Base-by-base conservation (phyloP, 208 protist genomes). In the Trypanosoma boissoni region DNA sequence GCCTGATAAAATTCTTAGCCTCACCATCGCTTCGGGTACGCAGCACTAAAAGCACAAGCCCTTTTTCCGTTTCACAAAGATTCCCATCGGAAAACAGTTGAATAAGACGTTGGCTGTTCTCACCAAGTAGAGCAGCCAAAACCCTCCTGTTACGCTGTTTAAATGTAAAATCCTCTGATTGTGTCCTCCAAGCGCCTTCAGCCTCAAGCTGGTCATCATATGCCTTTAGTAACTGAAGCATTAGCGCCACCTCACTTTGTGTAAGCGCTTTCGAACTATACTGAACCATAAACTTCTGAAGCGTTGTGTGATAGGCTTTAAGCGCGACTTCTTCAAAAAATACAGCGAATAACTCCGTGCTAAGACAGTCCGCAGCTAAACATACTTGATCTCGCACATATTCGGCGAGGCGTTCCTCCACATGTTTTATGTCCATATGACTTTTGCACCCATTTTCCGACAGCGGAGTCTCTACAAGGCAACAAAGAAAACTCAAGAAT, bases 261-360 rank as follows among this genome's bases (percentile, higher is more conserved):
- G 54, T 20, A 32, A 60, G 9, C 36, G 20, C 41, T 23, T 16
- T 2, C 26, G n/a, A 29, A 45, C 34, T 28, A 3, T 29, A n/a
- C 26, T 37, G 36, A 6, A 58, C 10, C 52, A 45, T 8, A 10
- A 58, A 26, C 23, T n/a, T 28, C 12, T 46, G 52, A 42, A 58
- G 32, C 0, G 52, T 36, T 21, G 23, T 37, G 27, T 58, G 43
- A 26, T 58, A 58, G 16, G 52, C 31, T 23, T 36, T 29, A 9
- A 46, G 8, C 23, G 34, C 52, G 43, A 60, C 32, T 50, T 60
- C 42, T 36, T 60, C 24, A 50, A 50, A 10, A 29, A 60, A 60
- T 32, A 26, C 12, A 26, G 21, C 21, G 14, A 60, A 60, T 21
- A 50, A 16, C 42, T 50, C 54, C 1, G 21, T 14, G n/a, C 28